phyloP scores from a whole-genome alignment of 495 filamentous ascomycete species.

The Penicillium dipodomyicola region DNA sequence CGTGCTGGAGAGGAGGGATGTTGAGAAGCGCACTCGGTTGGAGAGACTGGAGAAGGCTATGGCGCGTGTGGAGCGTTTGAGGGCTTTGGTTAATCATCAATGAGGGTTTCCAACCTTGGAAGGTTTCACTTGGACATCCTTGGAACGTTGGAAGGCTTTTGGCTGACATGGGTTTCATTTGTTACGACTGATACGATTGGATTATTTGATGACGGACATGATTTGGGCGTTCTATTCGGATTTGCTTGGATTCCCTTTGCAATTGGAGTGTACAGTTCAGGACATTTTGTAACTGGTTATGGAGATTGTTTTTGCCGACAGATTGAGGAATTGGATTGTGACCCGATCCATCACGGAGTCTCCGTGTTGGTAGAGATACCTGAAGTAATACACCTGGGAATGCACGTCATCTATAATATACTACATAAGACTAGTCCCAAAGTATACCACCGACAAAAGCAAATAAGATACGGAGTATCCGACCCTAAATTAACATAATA shows the following conservation, averaged over 20 bases:
- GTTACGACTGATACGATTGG: conserved; percentile 28
- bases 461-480: not conserved
- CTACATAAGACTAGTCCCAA: not conserved
- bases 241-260: conserved; percentile 14
- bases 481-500: not conserved
- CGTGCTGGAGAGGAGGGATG: conserved; percentile 66
- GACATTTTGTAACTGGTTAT: not conserved
- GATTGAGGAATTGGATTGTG: not conserved
- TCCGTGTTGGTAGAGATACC: not conserved
- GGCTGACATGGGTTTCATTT: not conserved
- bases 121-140: not conserved
- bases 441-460: not conserved
- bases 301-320: too few species aligned
- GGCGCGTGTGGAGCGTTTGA: conserved; percentile 68
- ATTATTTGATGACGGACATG: conserved; percentile 14
- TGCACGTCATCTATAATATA: too few species aligned
- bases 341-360: not conserved
- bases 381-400: not conserved
- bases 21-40: conserved; percentile 66
- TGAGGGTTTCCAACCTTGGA: not conserved
- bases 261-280: not conserved
- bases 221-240: conserved; percentile 13
- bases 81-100: conserved; percentile 60
- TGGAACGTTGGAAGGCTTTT: not conserved
- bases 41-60: conserved; percentile 78